phyloP scores from a whole-genome alignment of 2,329 filamentous ascomycete genomes.

The Chaetomiaceae sp. region DNA sequence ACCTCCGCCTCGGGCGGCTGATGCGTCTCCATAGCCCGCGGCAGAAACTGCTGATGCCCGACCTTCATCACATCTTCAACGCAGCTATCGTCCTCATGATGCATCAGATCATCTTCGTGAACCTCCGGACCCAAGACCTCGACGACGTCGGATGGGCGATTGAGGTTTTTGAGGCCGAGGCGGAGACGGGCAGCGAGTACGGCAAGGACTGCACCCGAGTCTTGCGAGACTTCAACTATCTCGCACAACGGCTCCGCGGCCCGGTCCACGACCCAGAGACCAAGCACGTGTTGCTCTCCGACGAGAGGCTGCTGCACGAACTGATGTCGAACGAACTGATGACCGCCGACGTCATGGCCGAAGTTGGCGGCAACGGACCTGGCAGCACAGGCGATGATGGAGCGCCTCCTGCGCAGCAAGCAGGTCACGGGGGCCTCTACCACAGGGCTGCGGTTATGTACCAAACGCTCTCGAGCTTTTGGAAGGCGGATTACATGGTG shows the following conservation, averaged over 20 bases:
- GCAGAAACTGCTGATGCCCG: conserved; percentile 38
- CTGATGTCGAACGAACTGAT: neutral
- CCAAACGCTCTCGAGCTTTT: conserved; percentile 10
- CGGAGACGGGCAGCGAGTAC: conserved; percentile 33
- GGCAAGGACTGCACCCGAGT: conserved; percentile 34
- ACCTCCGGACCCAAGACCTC: conserved; percentile 26
- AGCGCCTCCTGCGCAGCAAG: neutral
- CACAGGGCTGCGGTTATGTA: conserved; percentile 5
- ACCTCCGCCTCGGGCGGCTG: conserved; percentile 39
- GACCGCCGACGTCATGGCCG: neutral
- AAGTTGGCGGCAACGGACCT: neutral
- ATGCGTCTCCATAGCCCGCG: conserved; percentile 31
- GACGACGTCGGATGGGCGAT: conserved; percentile 37
- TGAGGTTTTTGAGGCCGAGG: conserved; percentile 36
- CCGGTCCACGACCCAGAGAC: conserved; percentile 13
- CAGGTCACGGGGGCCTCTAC: neutral
- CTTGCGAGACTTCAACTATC: conserved; percentile 32
- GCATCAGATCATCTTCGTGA: conserved; percentile 36
- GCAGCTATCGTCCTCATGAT: conserved; percentile 43
- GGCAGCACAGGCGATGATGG: neutral
- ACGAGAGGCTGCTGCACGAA: conserved; percentile 2
- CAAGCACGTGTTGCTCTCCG: conserved; percentile 10
- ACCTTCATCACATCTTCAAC: conserved; percentile 46
- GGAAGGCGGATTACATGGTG: conserved; percentile 12
- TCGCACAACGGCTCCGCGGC: conserved; percentile 31